phyloP scores from a whole-genome alignment of 306 rosid genomes.

The Castanea crenata region DNA sequence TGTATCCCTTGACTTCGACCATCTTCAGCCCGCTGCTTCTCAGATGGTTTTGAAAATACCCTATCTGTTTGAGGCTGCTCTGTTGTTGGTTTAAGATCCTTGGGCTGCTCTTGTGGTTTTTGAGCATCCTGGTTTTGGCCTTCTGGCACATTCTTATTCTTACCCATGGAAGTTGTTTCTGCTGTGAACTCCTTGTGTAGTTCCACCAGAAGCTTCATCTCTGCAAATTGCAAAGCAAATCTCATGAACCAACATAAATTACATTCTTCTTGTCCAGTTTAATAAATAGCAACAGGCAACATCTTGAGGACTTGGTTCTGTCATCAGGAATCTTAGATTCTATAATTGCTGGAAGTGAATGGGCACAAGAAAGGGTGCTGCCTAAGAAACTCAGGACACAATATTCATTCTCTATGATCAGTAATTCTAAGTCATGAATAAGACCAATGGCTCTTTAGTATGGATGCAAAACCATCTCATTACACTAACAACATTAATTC shows the following conservation, averaged over 20 bases:
- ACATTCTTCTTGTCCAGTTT: not conserved
- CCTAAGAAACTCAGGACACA: not conserved
- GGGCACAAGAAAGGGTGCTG: not conserved
- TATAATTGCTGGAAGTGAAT: not conserved
- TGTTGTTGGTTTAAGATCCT: not conserved
- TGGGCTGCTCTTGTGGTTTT: constrained; percentile 23
- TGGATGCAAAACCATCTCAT: not conserved
- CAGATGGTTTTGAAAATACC: constrained; percentile 27
- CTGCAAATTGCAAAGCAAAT: constrained; percentile 48
- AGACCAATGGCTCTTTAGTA: not conserved
- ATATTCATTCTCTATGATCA: not conserved
- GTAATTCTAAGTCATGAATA: not conserved
- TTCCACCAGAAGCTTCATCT: constrained; percentile 53
- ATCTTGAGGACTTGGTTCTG: not conserved
- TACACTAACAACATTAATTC: not conserved
- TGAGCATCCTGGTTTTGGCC: constrained; percentile 32
- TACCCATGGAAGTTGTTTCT: constrained; percentile 26
- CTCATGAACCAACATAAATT: not conserved
- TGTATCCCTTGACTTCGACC: constrained; percentile 44
- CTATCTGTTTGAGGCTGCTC: constrained; percentile 36
- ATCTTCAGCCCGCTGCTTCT: constrained; percentile 42
- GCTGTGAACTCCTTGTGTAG: constrained; percentile 35
- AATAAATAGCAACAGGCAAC: not conserved
- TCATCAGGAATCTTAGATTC: not conserved
- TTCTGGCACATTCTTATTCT: constrained; percentile 26